phyloP scores from a whole-genome alignment of 2,329 filamentous ascomycete genomes.

The Trichoderma brevicompactum region DNA sequence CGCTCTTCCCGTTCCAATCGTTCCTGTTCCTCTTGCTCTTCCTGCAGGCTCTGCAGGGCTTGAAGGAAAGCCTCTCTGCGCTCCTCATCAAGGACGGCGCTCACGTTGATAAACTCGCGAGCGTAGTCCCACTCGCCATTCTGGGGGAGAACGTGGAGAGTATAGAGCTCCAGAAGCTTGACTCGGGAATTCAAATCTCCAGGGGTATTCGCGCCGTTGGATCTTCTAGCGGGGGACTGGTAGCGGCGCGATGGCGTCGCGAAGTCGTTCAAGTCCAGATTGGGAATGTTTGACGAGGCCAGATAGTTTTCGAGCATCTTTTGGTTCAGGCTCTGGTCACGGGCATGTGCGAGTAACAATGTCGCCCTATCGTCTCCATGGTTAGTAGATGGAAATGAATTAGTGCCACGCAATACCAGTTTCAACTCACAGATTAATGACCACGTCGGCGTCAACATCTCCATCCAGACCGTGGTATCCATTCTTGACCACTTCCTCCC shows the following conservation, averaged over 20 bases:
- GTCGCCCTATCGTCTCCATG: conserved; percentile 67
- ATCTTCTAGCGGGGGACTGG: conserved; percentile 52
- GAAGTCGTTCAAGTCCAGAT: conserved; percentile 69
- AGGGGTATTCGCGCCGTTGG: conserved; percentile 76
- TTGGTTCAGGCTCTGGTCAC: conserved; percentile 82
- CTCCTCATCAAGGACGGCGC: conserved; percentile 88
- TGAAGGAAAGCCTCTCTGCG: conserved; percentile 85
- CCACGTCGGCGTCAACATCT: conserved; percentile 91
- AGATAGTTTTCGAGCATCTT: conserved; percentile 87
- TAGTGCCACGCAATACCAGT: not conserved
- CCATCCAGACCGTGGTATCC: conserved; percentile 89
- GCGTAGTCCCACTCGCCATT: conserved; percentile 98
- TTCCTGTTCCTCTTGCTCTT: conserved; percentile 78
- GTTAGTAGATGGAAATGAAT: not conserved
- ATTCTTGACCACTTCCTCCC: conserved; percentile 87
- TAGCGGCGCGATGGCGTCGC: conserved; percentile 48
- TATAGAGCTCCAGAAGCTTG: conserved; percentile 94
- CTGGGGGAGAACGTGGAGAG: conserved; percentile 87
- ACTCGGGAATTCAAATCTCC: conserved; percentile 82
- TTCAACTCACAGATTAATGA: conserved; percentile 75
- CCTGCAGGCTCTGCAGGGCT: conserved; percentile 79
- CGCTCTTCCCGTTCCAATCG: conserved; percentile 65
- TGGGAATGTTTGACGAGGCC: conserved; percentile 72
- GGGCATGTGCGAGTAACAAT: conserved; percentile 86
- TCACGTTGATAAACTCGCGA: conserved; percentile 84